These are phyloP conservation scores for Cucumis melo DNA, from an alignment of 306 rosid species.

Conservation along the genomic window DNA sequence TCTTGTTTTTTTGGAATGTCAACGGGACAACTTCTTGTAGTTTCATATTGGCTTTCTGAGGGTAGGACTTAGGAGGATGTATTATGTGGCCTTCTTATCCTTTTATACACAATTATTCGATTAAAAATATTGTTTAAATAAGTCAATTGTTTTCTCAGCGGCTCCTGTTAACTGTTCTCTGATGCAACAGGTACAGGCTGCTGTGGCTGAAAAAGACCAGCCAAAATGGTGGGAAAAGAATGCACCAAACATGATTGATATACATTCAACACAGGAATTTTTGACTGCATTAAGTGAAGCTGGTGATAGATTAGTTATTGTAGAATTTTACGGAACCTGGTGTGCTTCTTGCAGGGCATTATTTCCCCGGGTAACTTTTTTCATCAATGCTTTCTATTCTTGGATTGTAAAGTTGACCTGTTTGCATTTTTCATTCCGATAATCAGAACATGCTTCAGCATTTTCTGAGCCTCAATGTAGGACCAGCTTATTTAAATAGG, in stretches of 20 bases:
- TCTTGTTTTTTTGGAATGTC: not conserved
- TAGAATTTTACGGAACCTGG: slow-evolving; percentile 98
- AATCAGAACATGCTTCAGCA: not conserved
- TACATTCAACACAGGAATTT: slow-evolving; percentile 90
- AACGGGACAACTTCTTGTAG: not conserved
- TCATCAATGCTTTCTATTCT: not conserved
- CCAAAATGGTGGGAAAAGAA: slow-evolving; percentile 99
- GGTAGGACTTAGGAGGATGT: not conserved
- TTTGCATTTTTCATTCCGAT: not conserved
- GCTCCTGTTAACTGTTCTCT: slow-evolving; percentile 11
- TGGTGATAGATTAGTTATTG: slow-evolving; percentile 87
- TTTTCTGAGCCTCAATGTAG: not conserved
- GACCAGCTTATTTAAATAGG: not conserved
- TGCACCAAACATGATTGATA: slow-evolving; percentile 81
- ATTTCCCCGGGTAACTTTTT: slow-evolving; percentile 61
- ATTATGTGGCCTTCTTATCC: not conserved
- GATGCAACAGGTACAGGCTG: slow-evolving; percentile 52
- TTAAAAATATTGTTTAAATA: not conserved
- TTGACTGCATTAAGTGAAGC: slow-evolving; percentile 70
- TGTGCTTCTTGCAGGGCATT: slow-evolving; percentile 99
- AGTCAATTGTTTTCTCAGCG: not conserved
- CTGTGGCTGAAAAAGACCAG: slow-evolving; percentile 64
- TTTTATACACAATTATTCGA: not conserved
- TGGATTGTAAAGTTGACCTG: not conserved
- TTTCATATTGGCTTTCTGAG: not conserved